These are phyloP conservation scores for Trametes sanguinea DNA, from an alignment of 768 basidiomycete species.

Conservation along the genomic window DNA sequence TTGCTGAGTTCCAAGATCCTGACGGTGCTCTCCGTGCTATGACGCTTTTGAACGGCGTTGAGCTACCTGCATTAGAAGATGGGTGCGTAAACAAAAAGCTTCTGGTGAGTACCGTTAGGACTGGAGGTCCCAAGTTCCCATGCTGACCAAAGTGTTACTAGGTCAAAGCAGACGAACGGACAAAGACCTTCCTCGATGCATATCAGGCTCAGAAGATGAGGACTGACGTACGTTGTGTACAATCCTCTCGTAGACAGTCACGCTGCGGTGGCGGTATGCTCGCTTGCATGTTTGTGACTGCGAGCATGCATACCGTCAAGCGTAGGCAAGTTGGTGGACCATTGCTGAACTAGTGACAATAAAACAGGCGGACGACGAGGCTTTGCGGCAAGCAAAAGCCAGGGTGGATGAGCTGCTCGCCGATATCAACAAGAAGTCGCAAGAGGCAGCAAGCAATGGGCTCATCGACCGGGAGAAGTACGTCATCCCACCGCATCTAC, in stretches of 20 bases:
- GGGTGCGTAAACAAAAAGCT: slow-evolving; percentile 64
- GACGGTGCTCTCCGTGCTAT: slow-evolving; percentile 84
- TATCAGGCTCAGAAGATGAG: slow-evolving; percentile 78
- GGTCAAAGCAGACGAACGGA: slow-evolving; percentile 98
- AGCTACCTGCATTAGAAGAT: slow-evolving; percentile 62
- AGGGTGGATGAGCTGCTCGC: slow-evolving; percentile 66
- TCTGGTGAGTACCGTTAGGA: slow-evolving; percentile 54
- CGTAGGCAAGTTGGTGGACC: background rate
- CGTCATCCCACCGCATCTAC: slow-evolving; percentile 92
- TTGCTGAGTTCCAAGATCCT: slow-evolving; percentile 94
- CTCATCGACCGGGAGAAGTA: slow-evolving; percentile 83
- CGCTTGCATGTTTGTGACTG: background rate
- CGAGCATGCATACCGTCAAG: background rate
- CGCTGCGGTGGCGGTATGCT: background rate
- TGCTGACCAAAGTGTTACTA: slow-evolving; percentile 32
- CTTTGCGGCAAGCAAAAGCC: slow-evolving; percentile 59
- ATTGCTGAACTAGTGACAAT: background rate
- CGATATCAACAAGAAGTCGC: slow-evolving; percentile 71
- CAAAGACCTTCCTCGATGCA: slow-evolving; percentile 81
- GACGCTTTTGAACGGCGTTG: slow-evolving; percentile 60
- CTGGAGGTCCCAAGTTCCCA: slow-evolving; percentile 32
- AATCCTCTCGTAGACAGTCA: background rate
- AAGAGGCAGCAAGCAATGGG: slow-evolving; percentile 75
- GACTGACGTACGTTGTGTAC: slow-evolving; percentile 65
- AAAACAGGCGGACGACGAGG: slow-evolving; percentile 69